Evolutionary conservation across 257 asterid species (phyloP).

Genomic region (Ophiorrhiza pumila): DNA sequence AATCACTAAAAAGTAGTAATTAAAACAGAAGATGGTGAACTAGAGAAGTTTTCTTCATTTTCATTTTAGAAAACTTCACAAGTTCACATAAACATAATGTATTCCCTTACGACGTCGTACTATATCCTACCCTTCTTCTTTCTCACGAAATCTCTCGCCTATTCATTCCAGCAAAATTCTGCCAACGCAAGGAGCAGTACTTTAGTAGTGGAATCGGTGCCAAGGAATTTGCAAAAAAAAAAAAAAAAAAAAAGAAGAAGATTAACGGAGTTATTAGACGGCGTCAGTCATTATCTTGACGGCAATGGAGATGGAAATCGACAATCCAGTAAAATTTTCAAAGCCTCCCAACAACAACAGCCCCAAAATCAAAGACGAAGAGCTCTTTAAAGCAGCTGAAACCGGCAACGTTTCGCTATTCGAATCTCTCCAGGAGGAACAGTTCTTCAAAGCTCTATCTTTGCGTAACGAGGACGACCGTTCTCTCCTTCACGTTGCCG

Average conservation of each 20-base stretch:
- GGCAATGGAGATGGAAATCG: conserved; percentile 56
- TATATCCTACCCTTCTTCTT: background rate
- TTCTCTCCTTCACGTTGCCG: conserved; percentile 90
- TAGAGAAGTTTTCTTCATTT: too few species aligned
- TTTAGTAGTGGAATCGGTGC: too few species aligned
- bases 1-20: too few species aligned
- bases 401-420: conserved; percentile 60
- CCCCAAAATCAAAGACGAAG: conserved; percentile 35
- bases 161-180: background rate
- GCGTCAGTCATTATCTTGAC: background rate
- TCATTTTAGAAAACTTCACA: too few species aligned
- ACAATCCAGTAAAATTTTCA: conserved; percentile 14
- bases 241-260: too few species aligned
- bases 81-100: too few species aligned
- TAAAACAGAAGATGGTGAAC: too few species aligned
- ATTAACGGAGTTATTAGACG: background rate
- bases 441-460: conserved; percentile 49
- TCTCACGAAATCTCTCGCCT: too few species aligned
- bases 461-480: conserved; percentile 88
- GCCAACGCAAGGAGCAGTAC: too few species aligned
- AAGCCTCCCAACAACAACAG: background rate
- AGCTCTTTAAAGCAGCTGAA: conserved; percentile 74
- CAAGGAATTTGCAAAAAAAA: too few species aligned
- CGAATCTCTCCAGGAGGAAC: conserved; percentile 55
- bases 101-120: too few species aligned